phyloP scores from a whole-genome alignment of 164 flowering plant species.

The Echeveria elegans region DNA sequence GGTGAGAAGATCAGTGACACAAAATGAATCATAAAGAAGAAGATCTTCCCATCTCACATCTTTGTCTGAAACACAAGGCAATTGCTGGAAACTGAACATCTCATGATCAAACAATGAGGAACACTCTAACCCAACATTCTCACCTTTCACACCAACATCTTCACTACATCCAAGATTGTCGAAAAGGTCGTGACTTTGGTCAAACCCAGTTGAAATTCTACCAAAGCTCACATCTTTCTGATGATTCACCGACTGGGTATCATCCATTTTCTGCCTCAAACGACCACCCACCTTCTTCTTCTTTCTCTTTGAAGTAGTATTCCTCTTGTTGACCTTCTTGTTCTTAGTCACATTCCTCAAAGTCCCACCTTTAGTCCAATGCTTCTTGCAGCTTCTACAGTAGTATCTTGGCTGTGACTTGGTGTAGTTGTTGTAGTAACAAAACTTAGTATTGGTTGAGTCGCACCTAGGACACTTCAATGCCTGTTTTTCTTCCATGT shows the following conservation, averaged over 20 bases:
- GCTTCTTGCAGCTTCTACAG: not conserved
- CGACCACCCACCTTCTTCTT: not conserved
- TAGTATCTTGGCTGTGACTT: not conserved
- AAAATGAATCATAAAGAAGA: too few relatives aligned
- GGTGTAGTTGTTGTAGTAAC: constrained; percentile 77
- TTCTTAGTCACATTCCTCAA: not conserved
- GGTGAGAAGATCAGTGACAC: too few relatives aligned
- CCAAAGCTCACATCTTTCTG: constrained; percentile 4
- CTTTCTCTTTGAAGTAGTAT: not conserved
- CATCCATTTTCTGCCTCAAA: not conserved
- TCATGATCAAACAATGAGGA: not conserved
- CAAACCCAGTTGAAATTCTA: not conserved
- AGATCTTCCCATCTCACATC: not conserved
- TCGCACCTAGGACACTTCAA: constrained; percentile 74
- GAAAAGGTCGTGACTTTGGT: not conserved
- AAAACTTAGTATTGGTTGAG: constrained; percentile 71
- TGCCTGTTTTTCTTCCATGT: constrained; percentile 11
- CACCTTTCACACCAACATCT: not conserved
- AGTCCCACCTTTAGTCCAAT: not conserved
- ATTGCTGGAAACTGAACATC: not conserved
- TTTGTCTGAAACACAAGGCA: not conserved
- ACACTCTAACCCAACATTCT: not conserved
- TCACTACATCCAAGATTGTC: not conserved
- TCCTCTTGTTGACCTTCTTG: not conserved
- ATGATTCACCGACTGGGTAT: not conserved